Evolutionary conservation across 495 filamentous ascomycete species (phyloP).

Genomic region (Evansstolkia leycettana): DNA sequence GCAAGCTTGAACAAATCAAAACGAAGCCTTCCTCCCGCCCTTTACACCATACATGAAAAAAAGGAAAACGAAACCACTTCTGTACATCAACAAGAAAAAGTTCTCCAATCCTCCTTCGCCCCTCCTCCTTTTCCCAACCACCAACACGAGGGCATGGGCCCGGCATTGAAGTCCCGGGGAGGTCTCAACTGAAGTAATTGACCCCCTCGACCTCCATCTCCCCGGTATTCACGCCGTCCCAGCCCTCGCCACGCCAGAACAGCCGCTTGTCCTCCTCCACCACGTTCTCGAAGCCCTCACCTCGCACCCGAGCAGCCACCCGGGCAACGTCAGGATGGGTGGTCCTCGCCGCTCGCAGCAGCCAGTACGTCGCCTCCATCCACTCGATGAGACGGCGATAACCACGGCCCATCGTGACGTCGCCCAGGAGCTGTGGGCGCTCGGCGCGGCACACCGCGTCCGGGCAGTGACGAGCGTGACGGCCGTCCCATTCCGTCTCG

Average conservation of each 20-base stretch:
- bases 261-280: slow-evolving; percentile 8
- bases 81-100: neutral
- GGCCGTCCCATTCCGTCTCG: slow-evolving; percentile 23
- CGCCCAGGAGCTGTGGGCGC: slow-evolving; percentile 5
- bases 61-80: too few species aligned
- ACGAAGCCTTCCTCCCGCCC: neutral
- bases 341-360: slow-evolving; percentile 25
- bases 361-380: slow-evolving; percentile 24
- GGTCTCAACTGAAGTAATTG: neutral
- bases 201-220: slow-evolving; percentile 21
- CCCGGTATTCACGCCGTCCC: slow-evolving; percentile 20
- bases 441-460: slow-evolving; percentile 16
- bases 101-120: neutral
- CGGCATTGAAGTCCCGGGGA: too few species aligned
- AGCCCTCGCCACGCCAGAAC: slow-evolving; percentile 24
- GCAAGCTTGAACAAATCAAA: too few species aligned
- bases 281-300: slow-evolving; percentile 20
- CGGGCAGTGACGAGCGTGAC: slow-evolving; percentile 10
- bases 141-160: neutral
- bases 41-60: neutral
- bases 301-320: slow-evolving; percentile 16
- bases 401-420: slow-evolving; percentile 2
- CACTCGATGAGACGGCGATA: slow-evolving; percentile 8
- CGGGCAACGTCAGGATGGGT: slow-evolving; percentile 21
- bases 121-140: neutral